Base-by-base conservation (phyloP, 345 rosid species). In the Gossypium ekmanianum region DNA sequence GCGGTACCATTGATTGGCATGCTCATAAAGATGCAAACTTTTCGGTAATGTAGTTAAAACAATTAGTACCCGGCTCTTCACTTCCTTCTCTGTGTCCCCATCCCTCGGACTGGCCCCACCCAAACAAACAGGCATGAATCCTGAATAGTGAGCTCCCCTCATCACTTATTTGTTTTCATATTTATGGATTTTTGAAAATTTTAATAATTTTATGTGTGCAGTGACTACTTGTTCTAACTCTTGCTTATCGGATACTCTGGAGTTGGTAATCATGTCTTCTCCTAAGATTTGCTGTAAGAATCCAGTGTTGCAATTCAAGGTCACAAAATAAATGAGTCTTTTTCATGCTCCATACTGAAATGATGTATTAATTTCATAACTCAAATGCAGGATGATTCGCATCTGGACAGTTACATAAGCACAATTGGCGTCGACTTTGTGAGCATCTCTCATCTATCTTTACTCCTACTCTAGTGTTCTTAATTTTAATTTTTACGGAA, bases 371-470 rank as follows among this genome's bases (percentile, higher is more conserved):
- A 29, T 45, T 56, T 66, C 58, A 1, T 2, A 48, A 12, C 74
- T 67, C 50, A 43, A 45, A 65, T 54, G 61, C 88, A 92, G 97
- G 98, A 94, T 78, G 97, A 92, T 87, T 92, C 97, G 0, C 92
- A 94, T 77, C 82, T 91, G 84, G 97, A 94, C 77, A 92, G 95
- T 85, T 92, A 91, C 75, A 94, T 91, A 77, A 92, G 98, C 80
- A 94, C 97, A 50, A 92, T 91, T 52, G 97, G 97, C 50, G 97
- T 94, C 50, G 97, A 92, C 82, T 92, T 94, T 82, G 97, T 91
- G 86, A 92, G 97, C 57, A 65, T 74, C 7, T 39, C 5, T 11
- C 11, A 0, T 34, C 6, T 34, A 34, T 34, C 6, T 34, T 6
- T 34, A 34, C 39, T 34, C 39, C 39, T 4, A 27, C 34, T 27